phyloP scores from a whole-genome alignment of 148 eudicot genomes.

The Limonium bicolor region DNA sequence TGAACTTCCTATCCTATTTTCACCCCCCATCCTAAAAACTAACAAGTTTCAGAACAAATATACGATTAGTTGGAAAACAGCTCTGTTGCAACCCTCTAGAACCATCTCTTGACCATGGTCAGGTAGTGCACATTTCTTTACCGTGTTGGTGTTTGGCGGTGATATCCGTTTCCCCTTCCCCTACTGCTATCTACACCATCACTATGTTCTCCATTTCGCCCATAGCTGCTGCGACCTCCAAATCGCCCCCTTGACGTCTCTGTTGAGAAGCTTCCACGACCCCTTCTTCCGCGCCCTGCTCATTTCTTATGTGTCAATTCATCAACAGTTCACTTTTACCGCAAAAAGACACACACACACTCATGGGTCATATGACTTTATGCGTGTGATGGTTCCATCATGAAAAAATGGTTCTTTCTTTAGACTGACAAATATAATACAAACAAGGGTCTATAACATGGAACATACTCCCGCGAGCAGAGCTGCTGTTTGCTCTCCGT shows the following conservation, averaged over 20 bases:
- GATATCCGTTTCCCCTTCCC: not conserved
- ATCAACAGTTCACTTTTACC: not conserved
- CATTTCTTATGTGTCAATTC: not conserved
- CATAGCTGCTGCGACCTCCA: not conserved
- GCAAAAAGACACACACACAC: not conserved
- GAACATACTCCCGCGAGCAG: not conserved
- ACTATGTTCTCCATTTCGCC: not conserved
- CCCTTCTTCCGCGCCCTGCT: constrained; percentile 1
- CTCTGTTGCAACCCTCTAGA: no score
- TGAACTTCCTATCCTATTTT: no score
- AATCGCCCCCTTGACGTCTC: not conserved
- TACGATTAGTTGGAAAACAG: no score
- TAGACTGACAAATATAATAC: not conserved
- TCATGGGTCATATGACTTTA: not conserved
- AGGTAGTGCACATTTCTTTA: no score
- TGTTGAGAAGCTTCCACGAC: not conserved
- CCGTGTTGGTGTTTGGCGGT: not conserved
- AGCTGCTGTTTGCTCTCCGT: not conserved
- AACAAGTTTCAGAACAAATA: no score
- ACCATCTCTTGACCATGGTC: no score
- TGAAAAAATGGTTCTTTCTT: not conserved
- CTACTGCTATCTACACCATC: not conserved
- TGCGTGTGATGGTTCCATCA: not conserved
- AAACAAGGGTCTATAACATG: not conserved
- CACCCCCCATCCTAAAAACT: no score